A percentile compares a stretch with the other conserved stretches of the same genome.
phyloP scores from a whole-genome alignment of 2,329 filamentous ascomycete species.

The Zasmidium cellare region DNA sequence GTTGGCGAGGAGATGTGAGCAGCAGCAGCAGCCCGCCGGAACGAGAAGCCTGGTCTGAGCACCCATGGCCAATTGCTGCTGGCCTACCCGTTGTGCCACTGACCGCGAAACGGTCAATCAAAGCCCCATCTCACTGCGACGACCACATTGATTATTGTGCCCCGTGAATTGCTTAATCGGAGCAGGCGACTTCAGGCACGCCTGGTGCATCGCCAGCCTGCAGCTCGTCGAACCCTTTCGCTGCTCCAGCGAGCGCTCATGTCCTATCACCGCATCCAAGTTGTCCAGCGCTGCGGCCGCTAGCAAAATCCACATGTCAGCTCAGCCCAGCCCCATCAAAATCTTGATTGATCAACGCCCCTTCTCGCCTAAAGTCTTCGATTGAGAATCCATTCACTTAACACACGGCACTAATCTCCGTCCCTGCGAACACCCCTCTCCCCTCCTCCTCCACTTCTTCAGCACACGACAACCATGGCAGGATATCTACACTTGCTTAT shows the following conservation, averaged over 20 bases:
- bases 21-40: neutral
- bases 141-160: no score
- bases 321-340: neutral
- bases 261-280: neutral
- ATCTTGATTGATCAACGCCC: neutral
- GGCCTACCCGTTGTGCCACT: slow-evolving; percentile 18
- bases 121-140: no score
- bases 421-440: neutral
- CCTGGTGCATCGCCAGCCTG: neutral
- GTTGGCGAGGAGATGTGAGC: slow-evolving; percentile 23
- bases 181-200: neutral
- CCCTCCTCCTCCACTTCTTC: neutral
- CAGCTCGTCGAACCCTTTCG: neutral
- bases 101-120: neutral
- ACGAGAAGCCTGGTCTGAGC: no score
- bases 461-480: no score
- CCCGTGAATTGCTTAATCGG: neutral
- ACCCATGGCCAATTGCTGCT: no score
- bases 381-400: neutral
- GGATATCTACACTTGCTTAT: no score
- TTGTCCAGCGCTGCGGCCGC: neutral
- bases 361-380: no score
- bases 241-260: neutral
- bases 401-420: neutral
- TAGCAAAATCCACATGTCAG: neutral